Evolutionary conservation across 2,329 filamentous ascomycete genomes (phyloP).

Genomic region (Ramularia collo-cygni): DNA sequence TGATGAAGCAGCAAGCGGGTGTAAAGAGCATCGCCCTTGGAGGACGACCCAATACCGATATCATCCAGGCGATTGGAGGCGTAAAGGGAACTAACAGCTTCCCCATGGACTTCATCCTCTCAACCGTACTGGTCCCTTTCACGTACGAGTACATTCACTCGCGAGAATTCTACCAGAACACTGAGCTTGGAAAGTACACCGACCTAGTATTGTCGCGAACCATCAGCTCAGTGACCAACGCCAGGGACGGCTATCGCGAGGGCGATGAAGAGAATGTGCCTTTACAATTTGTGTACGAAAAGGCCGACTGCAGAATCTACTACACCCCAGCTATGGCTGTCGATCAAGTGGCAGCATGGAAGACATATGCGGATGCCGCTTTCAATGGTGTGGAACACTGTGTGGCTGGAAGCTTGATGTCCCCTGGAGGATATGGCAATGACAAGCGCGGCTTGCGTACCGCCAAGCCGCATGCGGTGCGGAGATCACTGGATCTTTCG

Average conservation of each 20-base stretch:
- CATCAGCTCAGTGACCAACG: constrained; percentile 22
- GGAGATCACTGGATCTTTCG: constrained; percentile 18
- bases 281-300: constrained; percentile 44
- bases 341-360: constrained; percentile 44
- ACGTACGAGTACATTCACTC: constrained; percentile 18
- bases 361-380: constrained; percentile 30
- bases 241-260: constrained; percentile 27
- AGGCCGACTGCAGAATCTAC: constrained; percentile 46
- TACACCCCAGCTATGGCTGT: constrained; percentile 46
- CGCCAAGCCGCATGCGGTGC: constrained; percentile 12
- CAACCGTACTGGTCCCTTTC: constrained; percentile 18
- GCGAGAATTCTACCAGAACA: constrained; percentile 24
- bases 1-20: constrained; percentile 40
- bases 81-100: constrained; percentile 37
- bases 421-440: constrained; percentile 1
- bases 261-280: constrained; percentile 36
- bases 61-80: constrained; percentile 41
- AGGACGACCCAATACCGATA: constrained; percentile 35
- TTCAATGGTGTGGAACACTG: constrained; percentile 27
- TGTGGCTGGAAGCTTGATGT: constrained; percentile 24
- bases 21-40: constrained; percentile 39
- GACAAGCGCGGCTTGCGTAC: constrained; percentile 6
- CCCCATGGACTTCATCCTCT: constrained; percentile 20
- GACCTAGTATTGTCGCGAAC: constrained; percentile 22
- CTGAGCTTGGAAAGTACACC: constrained; percentile 24